These are phyloP conservation scores for Trichoderma sp. DNA, from an alignment of 2,329 filamentous ascomycete species.

Conservation along the genomic window DNA sequence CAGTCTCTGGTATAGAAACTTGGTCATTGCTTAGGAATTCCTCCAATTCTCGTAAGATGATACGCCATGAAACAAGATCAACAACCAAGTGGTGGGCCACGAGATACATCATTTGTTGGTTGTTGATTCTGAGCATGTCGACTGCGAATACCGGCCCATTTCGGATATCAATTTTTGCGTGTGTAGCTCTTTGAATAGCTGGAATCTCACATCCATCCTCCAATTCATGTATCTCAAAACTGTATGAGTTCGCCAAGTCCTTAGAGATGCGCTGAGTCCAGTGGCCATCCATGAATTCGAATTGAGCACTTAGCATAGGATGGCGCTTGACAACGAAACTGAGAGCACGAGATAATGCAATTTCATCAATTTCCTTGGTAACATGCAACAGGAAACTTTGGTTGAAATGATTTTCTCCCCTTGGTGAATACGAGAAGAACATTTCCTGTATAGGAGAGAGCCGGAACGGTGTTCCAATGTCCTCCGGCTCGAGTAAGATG, in stretches of 20 bases:
- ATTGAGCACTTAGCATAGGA: conserved; percentile 13
- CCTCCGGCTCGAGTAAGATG: neutral
- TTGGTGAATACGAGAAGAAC: neutral
- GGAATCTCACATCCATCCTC: no score
- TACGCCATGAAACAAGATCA: conserved; percentile 43
- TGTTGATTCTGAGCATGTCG: neutral
- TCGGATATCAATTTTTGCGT: conserved; percentile 1
- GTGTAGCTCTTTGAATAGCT: no score
- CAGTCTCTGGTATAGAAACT: neutral
- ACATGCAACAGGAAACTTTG: neutral
- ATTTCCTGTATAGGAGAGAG: neutral
- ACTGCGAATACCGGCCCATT: conserved; percentile 15
- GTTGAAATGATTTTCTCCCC: neutral
- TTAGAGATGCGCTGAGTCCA: neutral
- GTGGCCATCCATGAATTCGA: neutral
- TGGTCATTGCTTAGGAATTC: conserved; percentile 31
- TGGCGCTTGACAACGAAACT: neutral
- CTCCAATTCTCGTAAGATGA: conserved; percentile 42
- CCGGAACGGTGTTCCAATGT: neutral
- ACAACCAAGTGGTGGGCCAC: conserved; percentile 35
- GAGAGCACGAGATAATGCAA: neutral
- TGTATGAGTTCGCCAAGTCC: conserved; percentile 8
- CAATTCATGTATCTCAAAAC: neutral
- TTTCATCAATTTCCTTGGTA: neutral
- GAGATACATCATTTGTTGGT: conserved; percentile 26